Conservation (phyloP, 164 flowering plant genomes). For the Umbellularia californica region DNA sequence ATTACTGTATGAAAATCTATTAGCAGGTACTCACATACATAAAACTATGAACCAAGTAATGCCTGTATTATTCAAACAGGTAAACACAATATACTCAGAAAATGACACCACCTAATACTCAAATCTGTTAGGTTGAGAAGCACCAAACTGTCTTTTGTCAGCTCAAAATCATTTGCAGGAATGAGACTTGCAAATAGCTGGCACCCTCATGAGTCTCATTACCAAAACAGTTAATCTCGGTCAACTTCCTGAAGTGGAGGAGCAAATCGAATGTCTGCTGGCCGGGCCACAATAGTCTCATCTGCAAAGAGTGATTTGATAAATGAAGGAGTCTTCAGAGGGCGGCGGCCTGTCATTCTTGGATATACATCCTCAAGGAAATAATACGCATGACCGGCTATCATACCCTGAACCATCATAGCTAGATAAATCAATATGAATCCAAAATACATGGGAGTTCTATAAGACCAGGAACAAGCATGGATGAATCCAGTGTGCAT, state of each 20-base stretch:
- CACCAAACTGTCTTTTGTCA: neutral
- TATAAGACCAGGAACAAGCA: too few species aligned
- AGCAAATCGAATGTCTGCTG: constrained; percentile 78
- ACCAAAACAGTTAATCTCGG: constrained; percentile 28
- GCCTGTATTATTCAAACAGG: neutral
- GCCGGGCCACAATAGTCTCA: constrained; percentile 69
- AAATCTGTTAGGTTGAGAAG: neutral
- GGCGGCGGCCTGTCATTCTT: constrained; percentile 83
- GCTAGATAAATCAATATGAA: too few species aligned
- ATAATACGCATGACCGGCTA: constrained; percentile 96
- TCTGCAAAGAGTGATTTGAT: constrained; percentile 83
- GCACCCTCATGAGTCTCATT: neutral
- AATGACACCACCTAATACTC: neutral
- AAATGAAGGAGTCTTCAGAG: constrained; percentile 78
- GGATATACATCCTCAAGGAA: constrained; percentile 98
- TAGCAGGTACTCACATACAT: neutral
- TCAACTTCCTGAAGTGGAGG: constrained; percentile 44
- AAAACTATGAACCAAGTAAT: neutral
- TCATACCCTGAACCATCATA: constrained; percentile 69
- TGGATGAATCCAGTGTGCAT: too few species aligned
- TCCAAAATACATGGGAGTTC: too few species aligned
- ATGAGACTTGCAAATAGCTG: neutral
- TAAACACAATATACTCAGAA: neutral
- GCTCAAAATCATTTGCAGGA: neutral
- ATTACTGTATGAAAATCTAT: too few species aligned